Percentiles rank a stretch among this genome's conserved stretches.
These are phyloP conservation scores for Aspergillus neotritici DNA, from an alignment of 2,329 filamentous ascomycete genomes.

Conservation along the genomic window DNA sequence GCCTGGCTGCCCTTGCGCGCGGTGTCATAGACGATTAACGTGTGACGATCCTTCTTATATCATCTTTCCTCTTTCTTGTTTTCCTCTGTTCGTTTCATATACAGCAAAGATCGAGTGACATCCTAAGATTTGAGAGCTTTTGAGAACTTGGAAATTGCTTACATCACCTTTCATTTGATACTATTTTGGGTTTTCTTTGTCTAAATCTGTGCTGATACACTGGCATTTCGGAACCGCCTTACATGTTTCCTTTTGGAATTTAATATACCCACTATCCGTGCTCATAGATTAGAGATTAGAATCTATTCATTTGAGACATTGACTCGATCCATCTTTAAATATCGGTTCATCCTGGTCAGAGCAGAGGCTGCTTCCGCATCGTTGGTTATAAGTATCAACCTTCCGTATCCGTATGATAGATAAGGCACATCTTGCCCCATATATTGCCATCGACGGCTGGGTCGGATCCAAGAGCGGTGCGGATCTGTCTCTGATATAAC, in stretches of 20 bases:
- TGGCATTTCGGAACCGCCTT: neutral
- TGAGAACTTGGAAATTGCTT: too few relatives aligned
- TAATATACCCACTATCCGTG: constrained; percentile 2
- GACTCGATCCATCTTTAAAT: too few relatives aligned
- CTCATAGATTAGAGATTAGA: constrained; percentile 1
- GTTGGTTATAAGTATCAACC: too few relatives aligned
- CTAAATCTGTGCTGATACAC: neutral
- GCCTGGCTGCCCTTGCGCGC: constrained; percentile 55
- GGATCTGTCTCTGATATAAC: too few relatives aligned
- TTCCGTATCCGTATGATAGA: too few relatives aligned
- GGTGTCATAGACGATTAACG: constrained; percentile 40
- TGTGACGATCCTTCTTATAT: constrained; percentile 4
- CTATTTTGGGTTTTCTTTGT: neutral
- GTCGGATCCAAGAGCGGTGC: too few relatives aligned
- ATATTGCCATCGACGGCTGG: too few relatives aligned
- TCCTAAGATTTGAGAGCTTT: neutral
- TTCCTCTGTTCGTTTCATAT: neutral
- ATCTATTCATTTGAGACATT: too few relatives aligned
- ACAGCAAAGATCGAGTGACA: too few relatives aligned
- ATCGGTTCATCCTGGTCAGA: too few relatives aligned
- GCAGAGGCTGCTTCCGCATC: too few relatives aligned
- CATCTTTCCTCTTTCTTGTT: neutral
- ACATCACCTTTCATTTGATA: neutral
- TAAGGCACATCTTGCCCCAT: too few relatives aligned
- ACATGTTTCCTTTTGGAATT: neutral